Evolutionary conservation across 225 moss, liverwort and hornwort species (phyloP).

Genomic region (Bryum argenteum): DNA sequence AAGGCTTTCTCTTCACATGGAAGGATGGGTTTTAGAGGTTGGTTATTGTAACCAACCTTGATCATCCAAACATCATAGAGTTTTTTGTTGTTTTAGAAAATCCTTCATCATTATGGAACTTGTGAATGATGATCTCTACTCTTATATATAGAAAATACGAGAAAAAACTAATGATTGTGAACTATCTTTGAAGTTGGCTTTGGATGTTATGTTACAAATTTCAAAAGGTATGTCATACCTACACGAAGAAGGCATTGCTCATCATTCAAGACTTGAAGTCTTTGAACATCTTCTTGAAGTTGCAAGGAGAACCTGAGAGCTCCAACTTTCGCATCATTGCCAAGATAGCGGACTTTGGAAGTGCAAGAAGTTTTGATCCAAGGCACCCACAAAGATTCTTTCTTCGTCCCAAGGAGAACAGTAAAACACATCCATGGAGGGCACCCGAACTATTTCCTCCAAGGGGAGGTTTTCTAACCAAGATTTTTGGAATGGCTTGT

Average conservation of each 20-base stretch:
- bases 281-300: slow-evolving; percentile 18
- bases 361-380: neutral
- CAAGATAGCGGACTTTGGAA: slow-evolving; percentile 9
- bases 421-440: neutral
- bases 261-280: slow-evolving; percentile 32
- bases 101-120: slow-evolving; percentile 9
- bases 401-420: neutral
- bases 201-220: slow-evolving; percentile 28
- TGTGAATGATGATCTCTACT: slow-evolving; percentile 3
- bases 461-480: neutral
- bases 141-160: neutral
- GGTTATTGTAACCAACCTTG: neutral
- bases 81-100: neutral
- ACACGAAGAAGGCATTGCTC: slow-evolving; percentile 9
- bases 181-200: neutral
- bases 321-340: neutral
- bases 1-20: slow-evolving; percentile 14
- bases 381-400: neutral
- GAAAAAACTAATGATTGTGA: neutral
- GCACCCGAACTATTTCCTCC: neutral
- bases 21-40: neutral
- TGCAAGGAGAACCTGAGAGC: neutral
- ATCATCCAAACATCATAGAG: neutral
- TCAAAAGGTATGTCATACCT: slow-evolving; percentile 23
- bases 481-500: neutral